A percentile compares a stretch with the other conserved stretches of the same genome.
phyloP scores from a whole-genome alignment of 1,284 basidiomycete species.

The Rhodotorula sp. region DNA sequence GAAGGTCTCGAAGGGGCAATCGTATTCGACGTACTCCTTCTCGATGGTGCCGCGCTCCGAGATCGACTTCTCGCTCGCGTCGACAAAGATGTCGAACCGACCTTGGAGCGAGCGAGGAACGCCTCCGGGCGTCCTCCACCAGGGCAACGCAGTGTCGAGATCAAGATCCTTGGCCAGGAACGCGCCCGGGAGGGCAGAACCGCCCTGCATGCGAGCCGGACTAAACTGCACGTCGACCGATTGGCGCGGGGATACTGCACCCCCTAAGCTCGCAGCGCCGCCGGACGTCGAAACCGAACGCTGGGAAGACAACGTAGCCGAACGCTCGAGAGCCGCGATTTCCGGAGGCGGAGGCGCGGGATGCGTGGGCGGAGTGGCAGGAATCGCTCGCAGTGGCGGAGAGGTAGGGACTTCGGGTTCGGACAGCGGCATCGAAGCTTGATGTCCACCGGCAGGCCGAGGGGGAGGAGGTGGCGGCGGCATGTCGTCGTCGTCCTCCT shows the following conservation, averaged over 20 bases:
- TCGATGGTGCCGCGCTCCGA: conserved; percentile 6
- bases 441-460: conserved; percentile 24
- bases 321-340: conserved; percentile 42
- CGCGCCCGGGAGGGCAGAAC: background rate
- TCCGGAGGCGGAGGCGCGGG: conserved; percentile 48
- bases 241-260: conserved; percentile 5
- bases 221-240: conserved; percentile 19
- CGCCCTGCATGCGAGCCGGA: background rate
- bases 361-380: conserved; percentile 37
- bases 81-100: conserved; percentile 30
- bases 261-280: background rate
- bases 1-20: no score
- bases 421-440: background rate
- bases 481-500: conserved; percentile 53
- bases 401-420: conserved; percentile 51
- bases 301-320: conserved; percentile 8
- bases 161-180: conserved; percentile 21
- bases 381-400: conserved; percentile 40
- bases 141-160: conserved; percentile 7
- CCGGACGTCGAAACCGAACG: background rate
- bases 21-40: conserved; percentile 8
- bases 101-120: conserved; percentile 22
- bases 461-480: conserved; percentile 46
- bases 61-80: conserved; percentile 51
- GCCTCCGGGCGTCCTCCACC: conserved; percentile 27